Base-by-base conservation (phyloP, 495 filamentous ascomycete genomes). In the Trichocladium antarcticum region DNA sequence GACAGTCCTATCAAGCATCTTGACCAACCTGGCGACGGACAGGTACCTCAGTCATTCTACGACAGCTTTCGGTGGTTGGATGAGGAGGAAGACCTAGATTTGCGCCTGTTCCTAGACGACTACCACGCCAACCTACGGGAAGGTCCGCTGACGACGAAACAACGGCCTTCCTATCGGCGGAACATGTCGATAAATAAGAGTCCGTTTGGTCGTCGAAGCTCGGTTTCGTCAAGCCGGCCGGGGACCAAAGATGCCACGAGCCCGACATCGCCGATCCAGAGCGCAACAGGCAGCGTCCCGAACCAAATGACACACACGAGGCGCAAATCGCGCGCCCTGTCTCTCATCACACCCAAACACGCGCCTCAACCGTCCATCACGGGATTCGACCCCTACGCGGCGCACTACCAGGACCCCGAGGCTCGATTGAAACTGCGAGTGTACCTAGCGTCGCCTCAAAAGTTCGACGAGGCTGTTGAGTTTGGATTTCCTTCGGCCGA, bases 391-490 rank as follows among this genome's bases (percentile, higher is more conserved):
- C 77, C 84, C 17, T 73, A 75, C 37, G 84, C 87, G 0, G 77
- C 83, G 36, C 82, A 95, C 63, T 95, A 95, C 57, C 87, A 85
- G 62, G 88, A 97, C 52, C 88, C 89, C 0, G 87, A 95, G 60
- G 86, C 89, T 32, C 79, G 90, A 32, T 67, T 89, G 41, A 94
- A 90, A 61, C 68, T 96, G 11, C 82, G 87, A 3, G 81, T 88
- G n/a, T 94, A 89, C 54, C 74, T 94, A 3, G 84, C 85, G 15
- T 96, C 90, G 1, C 85, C 88, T 8, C 86, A 95, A 53, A 95
- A 94, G 61, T 95, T 96, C 50, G 92, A 97, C 58, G 89, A 96
- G 68, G 89, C 87, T 1, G 76, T 95, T 45, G 86, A 92, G 60
- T 95, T 92, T 67, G 89, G 90, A 5, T 95, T 96, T 54, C 88